Base-by-base conservation (phyloP, 257 asterid species). In the Verbascum thapsus region DNA sequence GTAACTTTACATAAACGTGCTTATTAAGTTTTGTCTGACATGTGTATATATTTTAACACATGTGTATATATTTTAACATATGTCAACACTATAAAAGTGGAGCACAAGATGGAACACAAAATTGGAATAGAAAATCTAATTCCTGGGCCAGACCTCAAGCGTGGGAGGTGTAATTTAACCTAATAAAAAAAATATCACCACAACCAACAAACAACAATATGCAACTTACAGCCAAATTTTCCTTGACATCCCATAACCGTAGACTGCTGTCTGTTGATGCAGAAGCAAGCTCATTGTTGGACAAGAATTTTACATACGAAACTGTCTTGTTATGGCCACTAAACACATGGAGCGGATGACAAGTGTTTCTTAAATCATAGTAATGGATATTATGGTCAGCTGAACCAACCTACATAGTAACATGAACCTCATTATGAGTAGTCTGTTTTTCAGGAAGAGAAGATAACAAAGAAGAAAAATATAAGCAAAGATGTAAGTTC, bases 251-350 rank as follows among this genome's bases (percentile, higher is more conserved):
- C 96, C 96, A 88, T 49, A 88, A 69, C 45, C 88, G 86, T 45
- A 88, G 75, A 50, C 92, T 82, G 68, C 92, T 82, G 67, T 88
- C 96, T 1, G 95, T 88, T 38, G 96, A 86, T 65, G 96, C 96
- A 68, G 96, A 88, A 55, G 87, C 95, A 41, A 88, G 94, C 74
- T 88, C 96, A 19, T 70, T 77, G 74, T 65, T 70, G 67, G 91
- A 84, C 58, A 88, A 64, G 70, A 88, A 88, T 39, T 88, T 88
- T 62, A 88, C 96, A 48, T 88, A 86, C 0, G 96, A 86, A 67
- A 88, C 96, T 18, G 95, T 65, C 64, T 84, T 88, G 55, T 82
- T 80, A 57, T 88, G 95, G 60, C 95, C 96, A 61, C 80, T 77
- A 74, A 88, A 84, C 41, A 84, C 73, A 59, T 82, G 73, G 59